A percentile compares a stretch with the other conserved stretches of the same genome.
Conservation (phyloP, 148 eudicot species). For the Persicaria tinctoria region DNA sequence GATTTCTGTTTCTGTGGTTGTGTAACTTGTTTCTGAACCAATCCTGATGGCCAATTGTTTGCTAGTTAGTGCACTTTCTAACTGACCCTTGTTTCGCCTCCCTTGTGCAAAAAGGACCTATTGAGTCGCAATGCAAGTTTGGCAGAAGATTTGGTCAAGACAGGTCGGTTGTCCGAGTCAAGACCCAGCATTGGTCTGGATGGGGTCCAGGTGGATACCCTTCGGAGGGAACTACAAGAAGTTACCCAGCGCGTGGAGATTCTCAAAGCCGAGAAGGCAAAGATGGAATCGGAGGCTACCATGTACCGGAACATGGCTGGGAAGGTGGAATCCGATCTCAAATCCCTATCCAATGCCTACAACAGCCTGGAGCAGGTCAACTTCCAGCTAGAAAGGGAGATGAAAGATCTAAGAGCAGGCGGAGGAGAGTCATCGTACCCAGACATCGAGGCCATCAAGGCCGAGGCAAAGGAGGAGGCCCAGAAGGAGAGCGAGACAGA, state of each 20-base stretch:
- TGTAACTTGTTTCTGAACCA: no score
- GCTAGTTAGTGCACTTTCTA: not conserved
- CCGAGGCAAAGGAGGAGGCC: conserved; percentile 76
- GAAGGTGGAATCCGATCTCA: conserved; percentile 77
- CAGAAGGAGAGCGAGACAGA: conserved; percentile 85
- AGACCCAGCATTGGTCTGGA: conserved; percentile 49
- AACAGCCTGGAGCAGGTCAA: conserved; percentile 83
- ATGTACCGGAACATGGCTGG: conserved; percentile 42
- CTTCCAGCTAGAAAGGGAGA: conserved; percentile 51
- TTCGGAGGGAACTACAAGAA: conserved; percentile 73
- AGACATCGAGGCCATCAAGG: conserved; percentile 62
- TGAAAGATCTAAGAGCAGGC: conserved; percentile 46
- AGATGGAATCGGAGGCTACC: conserved; percentile 52
- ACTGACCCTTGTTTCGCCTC: not conserved
- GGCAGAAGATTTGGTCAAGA: conserved; percentile 68
- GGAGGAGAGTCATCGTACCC: conserved; percentile 29
- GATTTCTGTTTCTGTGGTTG: no score
- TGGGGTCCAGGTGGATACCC: conserved; percentile 56
- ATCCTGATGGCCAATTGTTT: no score
- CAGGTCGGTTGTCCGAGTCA: conserved; percentile 40
- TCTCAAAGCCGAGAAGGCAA: conserved; percentile 52
- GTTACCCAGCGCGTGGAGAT: conserved; percentile 49
- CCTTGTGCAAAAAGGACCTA: conserved; percentile 46
- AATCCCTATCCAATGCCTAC: conserved; percentile 89
- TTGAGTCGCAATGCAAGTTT: conserved; percentile 64